Conservation (phyloP, 495 filamentous ascomycete genomes). For the Antarctomyces pellizariae region DNA sequence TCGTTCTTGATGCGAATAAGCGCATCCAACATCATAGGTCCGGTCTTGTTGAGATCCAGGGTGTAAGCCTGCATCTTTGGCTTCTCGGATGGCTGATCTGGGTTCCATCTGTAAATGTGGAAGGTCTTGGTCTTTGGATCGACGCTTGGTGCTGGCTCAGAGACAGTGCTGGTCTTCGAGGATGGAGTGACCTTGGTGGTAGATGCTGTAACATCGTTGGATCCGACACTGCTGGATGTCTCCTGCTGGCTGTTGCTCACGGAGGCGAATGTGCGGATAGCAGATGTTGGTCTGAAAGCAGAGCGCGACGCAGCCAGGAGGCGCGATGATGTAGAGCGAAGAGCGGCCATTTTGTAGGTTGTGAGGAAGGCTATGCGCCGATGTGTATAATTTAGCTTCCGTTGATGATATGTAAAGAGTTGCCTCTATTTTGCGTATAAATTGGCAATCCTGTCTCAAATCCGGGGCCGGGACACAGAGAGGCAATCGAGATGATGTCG, state of each 20-base stretch:
- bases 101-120: conserved; percentile 98
- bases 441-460: too few species aligned
- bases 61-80: conserved; percentile 86
- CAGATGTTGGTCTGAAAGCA: conserved; percentile 15
- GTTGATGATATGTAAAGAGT: too few species aligned
- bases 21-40: conserved; percentile 93
- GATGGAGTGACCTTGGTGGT: conserved; percentile 26
- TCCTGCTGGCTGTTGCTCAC: conserved; percentile 3
- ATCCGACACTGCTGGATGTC: too few species aligned
- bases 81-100: conserved; percentile 73
- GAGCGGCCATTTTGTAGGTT: conserved; percentile 64
- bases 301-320: conserved; percentile 33
- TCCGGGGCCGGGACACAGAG: too few species aligned
- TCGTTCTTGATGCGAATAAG: conserved; percentile 98
- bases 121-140: conserved; percentile 67
- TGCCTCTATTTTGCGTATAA: too few species aligned
- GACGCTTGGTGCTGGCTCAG: conserved; percentile 27
- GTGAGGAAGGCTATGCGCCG: conserved; percentile 3
- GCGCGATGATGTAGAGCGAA: conserved; percentile 43
- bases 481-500: too few species aligned
- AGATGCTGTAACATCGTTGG: conserved; percentile 18
- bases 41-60: conserved; percentile 92
- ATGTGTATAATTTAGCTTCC: not conserved
- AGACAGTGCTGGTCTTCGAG: conserved; percentile 14
- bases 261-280: conserved; percentile 7